These are phyloP conservation scores for Noccaea caerulescens DNA, from an alignment of 345 rosid species.

Conservation along the genomic window DNA sequence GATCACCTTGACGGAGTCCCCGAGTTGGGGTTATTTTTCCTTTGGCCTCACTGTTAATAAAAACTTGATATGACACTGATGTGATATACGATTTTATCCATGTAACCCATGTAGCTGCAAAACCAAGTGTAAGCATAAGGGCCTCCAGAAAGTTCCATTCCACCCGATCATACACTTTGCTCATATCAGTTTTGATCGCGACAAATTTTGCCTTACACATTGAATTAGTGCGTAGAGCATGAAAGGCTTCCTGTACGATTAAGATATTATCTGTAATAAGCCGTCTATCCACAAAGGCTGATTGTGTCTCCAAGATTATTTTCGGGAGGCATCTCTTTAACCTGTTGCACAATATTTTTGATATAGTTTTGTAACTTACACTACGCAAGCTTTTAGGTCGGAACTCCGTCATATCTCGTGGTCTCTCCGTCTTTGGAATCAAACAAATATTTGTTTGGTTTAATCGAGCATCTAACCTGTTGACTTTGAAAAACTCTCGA, in stretches of 20 bases:
- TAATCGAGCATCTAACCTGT: neutral
- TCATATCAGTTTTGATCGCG: neutral
- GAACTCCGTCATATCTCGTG: neutral
- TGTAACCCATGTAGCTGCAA: neutral
- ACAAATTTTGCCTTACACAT: neutral
- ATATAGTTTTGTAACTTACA: no score
- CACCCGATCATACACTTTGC: neutral
- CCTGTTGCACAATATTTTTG: neutral
- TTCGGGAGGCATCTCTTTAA: neutral
- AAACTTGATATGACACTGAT: no score
- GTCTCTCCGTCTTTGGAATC: neutral
- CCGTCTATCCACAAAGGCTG: neutral
- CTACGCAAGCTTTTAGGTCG: neutral
- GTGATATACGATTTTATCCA: no score
- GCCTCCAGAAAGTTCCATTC: neutral
- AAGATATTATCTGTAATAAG: neutral
- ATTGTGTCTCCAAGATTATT: neutral
- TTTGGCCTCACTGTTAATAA: no score
- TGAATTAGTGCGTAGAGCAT: neutral
- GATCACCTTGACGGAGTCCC: no score
- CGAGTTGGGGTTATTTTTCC: no score
- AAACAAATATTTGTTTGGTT: neutral
- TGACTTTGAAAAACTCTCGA: rapidly evolving
- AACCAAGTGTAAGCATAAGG: neutral
- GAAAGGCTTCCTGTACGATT: neutral